Conservation (phyloP, 805 yeast genomes). For the Schwanniomyces vanrijiae region DNA sequence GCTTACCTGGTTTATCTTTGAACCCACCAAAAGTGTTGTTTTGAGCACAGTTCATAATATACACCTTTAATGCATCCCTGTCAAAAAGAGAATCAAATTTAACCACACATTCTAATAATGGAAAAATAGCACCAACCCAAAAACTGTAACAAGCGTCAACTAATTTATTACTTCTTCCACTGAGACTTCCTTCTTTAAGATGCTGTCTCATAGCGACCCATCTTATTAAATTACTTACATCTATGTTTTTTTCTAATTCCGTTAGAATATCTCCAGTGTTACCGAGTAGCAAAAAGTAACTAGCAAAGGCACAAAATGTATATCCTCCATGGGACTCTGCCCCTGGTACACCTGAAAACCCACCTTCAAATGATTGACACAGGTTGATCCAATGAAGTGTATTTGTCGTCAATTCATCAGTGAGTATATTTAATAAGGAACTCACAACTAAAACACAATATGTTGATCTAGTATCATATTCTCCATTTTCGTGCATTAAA, state of each 20-base stretch:
- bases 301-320: slow-evolving; percentile 76
- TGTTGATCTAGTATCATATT: slow-evolving; percentile 78
- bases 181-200: slow-evolving; percentile 77
- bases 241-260: slow-evolving; percentile 24
- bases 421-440: slow-evolving; percentile 58
- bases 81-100: slow-evolving; percentile 31
- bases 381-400: slow-evolving; percentile 57
- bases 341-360: slow-evolving; percentile 78
- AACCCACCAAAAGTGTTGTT: slow-evolving; percentile 63
- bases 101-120: slow-evolving; percentile 54
- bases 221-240: slow-evolving; percentile 49
- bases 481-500: slow-evolving; percentile 74
- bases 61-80: slow-evolving; percentile 60
- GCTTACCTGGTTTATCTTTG: slow-evolving; percentile 81
- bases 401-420: slow-evolving; percentile 56
- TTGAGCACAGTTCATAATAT: slow-evolving; percentile 79
- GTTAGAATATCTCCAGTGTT: slow-evolving; percentile 19
- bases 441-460: slow-evolving; percentile 85
- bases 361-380: slow-evolving; percentile 95
- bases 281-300: slow-evolving; percentile 55
- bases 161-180: slow-evolving; percentile 88
- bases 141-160: slow-evolving; percentile 96
- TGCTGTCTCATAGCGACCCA: slow-evolving; percentile 79
- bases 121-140: slow-evolving; percentile 86
- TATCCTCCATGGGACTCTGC: slow-evolving; percentile 98